Base-by-base conservation (phyloP, 495 filamentous ascomycete genomes). In the Penicillium waksmanii region DNA sequence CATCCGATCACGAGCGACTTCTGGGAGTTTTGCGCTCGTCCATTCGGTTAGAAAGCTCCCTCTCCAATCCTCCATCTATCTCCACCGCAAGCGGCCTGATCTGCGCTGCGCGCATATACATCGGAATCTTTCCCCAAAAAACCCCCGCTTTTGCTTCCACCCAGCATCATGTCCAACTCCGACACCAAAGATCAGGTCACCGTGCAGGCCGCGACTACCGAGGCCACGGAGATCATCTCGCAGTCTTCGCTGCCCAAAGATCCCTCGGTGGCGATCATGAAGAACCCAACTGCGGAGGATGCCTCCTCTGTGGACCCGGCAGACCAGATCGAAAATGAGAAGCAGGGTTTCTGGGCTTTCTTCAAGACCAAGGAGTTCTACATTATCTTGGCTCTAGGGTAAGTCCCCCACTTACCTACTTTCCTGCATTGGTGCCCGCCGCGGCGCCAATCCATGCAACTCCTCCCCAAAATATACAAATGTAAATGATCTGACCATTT, bases 281-380 rank as follows among this genome's bases (percentile, higher is more conserved):
- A 55, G 55, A 65, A 47, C 56, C 57, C 46, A 27, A 35, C 58
- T 18, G 56, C 17, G 15, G 62, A 61, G 17, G 65, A 65, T 44
- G 59, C 54, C 44, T 47, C 12, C 38, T n/a, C 54, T n/a, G 46
- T 27, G 9, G 54, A 57, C 43, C 61, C 64, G n/a, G 76, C 71
- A 3, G 78, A 80, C 40, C 67, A 68, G 60, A 43, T 77, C 15
- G 70, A 78, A 23, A 52, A 67, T 44, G 40, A 71, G 48, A 75
- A 87, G 70, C 77, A 83, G 64, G 82, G 82, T 43, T 87, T 85
- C 76, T 93, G 94, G 73, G 85, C 89, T 3, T 97, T 92, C 73
- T 79, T 98, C 50, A 81, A 75, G 61, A 97, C 95, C 19, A 82
- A 80, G 61, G 89, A 97, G 65, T 98, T 98, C 74, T 98, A 90